A percentile compares a stretch with the other conserved stretches of the same genome.
phyloP scores from a whole-genome alignment of 805 yeast species.

The Lipomyces mesembrius region DNA sequence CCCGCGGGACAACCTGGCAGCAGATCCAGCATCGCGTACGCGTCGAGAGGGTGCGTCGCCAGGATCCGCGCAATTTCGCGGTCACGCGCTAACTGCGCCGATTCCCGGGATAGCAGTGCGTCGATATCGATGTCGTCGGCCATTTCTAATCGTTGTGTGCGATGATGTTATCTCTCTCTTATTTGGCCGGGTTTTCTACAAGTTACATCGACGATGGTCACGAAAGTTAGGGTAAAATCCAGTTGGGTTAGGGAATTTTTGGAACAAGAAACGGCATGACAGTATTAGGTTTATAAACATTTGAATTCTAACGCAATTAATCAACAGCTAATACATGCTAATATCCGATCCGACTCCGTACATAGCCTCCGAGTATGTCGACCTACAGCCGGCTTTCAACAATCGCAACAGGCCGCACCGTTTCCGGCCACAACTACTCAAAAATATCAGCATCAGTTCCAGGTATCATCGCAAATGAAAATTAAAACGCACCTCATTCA shows the following conservation, averaged over 20 bases:
- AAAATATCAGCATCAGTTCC: neutral
- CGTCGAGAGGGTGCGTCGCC: constrained; percentile 54
- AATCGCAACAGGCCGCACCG: neutral
- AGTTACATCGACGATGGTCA: no score
- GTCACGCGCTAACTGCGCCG: constrained; percentile 48
- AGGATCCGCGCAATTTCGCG: constrained; percentile 62
- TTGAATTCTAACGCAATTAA: no score
- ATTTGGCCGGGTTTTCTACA: no score
- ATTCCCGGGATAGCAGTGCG: constrained; percentile 42
- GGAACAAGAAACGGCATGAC: no score
- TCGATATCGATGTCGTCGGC: constrained; percentile 34
- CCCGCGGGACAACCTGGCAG: constrained; percentile 50
- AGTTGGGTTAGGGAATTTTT: neutral
- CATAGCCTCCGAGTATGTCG: neutral
- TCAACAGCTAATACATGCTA: neutral
- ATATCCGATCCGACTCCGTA: neutral
- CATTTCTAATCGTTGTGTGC: no score
- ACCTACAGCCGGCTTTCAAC: constrained; percentile 6
- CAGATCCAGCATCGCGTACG: constrained; percentile 58
- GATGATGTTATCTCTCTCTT: no score
- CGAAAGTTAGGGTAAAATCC: no score
- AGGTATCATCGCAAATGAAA: no score
- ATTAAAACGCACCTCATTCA: constrained; percentile 52
- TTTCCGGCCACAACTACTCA: constrained; percentile 6
- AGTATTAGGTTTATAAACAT: neutral